phyloP scores from a whole-genome alignment of 495 filamentous ascomycete species.

The Rhypophila decipiens region DNA sequence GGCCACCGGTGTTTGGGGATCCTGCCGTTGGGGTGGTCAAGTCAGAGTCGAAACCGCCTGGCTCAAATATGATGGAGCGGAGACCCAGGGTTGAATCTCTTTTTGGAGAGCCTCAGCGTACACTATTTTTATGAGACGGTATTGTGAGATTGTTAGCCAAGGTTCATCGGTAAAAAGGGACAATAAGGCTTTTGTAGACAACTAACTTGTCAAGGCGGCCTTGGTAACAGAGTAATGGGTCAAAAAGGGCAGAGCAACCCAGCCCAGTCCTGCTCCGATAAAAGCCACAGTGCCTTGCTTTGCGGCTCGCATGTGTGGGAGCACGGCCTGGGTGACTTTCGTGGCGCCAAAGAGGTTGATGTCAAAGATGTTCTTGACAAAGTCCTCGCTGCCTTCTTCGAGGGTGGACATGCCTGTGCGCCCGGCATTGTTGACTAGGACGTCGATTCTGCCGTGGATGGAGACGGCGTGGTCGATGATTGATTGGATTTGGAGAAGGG shows the following conservation, averaged over 20 bases:
- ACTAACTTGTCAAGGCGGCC: conserved; percentile 14
- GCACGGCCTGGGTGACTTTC: conserved; percentile 35
- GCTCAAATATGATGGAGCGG: conserved; percentile 15
- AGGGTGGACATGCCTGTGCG: conserved; percentile 36
- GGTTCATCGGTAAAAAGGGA: background rate
- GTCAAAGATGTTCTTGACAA: conserved; percentile 34
- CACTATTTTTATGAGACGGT: conserved; percentile 2
- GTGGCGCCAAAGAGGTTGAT: conserved; percentile 47
- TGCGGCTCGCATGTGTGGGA: conserved; percentile 40
- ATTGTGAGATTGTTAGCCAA: background rate
- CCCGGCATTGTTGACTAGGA: conserved; percentile 54
- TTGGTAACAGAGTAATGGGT: conserved; percentile 13
- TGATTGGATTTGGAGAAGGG: conserved; percentile 28
- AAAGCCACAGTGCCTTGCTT: conserved; percentile 38
- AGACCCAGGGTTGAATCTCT: conserved; percentile 13
- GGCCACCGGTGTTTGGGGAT: too few species aligned
- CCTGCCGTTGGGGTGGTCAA: conserved; percentile 1
- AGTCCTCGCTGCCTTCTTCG: conserved; percentile 37
- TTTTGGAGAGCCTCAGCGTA: conserved; percentile 16
- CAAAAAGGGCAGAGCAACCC: conserved; percentile 9
- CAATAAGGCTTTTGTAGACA: background rate
- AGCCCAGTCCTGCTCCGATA: conserved; percentile 16
- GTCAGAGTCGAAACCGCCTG: conserved; percentile 14
- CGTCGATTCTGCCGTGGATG: conserved; percentile 42
- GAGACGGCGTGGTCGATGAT: conserved; percentile 27